Conservation (phyloP, 2,329 filamentous ascomycete species). For the Sporothrix protearum region DNA sequence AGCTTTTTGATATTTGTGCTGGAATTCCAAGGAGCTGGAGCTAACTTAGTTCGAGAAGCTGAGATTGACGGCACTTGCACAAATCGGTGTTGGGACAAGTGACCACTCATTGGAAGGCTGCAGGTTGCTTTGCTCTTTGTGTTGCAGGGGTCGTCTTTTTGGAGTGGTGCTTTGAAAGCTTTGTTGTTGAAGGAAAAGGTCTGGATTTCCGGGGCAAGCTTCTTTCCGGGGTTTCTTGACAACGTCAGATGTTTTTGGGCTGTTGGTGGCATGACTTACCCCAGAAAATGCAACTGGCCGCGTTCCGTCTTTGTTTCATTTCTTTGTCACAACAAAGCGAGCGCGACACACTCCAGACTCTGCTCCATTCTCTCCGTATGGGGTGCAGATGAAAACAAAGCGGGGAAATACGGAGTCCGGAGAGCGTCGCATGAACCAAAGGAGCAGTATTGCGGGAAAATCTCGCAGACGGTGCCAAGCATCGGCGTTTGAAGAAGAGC, state of each 20-base stretch:
- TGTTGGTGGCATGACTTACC: slow-evolving; percentile 19
- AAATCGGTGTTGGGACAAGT: neutral
- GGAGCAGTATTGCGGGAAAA: neutral
- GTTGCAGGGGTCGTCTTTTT: neutral
- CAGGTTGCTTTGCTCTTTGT: neutral
- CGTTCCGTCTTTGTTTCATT: neutral
- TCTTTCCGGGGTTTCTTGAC: neutral
- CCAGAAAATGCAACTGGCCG: slow-evolving; percentile 5
- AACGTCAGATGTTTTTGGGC: slow-evolving; percentile 17
- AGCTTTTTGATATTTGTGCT: neutral
- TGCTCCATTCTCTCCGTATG: slow-evolving; percentile 9
- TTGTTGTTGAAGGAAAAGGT: neutral
- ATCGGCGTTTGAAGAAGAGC: neutral
- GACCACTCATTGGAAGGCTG: neutral
- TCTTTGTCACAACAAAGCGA: neutral
- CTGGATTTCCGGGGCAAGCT: neutral
- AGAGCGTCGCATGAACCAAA: neutral
- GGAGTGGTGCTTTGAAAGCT: neutral
- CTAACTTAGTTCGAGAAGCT: neutral
- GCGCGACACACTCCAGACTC: neutral
- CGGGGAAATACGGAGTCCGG: slow-evolving; percentile 16
- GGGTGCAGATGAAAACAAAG: neutral
- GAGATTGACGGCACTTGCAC: neutral
- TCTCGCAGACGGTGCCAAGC: neutral
- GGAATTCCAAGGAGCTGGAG: neutral